Percentiles rank a stretch among this genome's conserved stretches.
Conservation (phyloP, 140 eudicot species). For the Stevia rebaudiana region DNA sequence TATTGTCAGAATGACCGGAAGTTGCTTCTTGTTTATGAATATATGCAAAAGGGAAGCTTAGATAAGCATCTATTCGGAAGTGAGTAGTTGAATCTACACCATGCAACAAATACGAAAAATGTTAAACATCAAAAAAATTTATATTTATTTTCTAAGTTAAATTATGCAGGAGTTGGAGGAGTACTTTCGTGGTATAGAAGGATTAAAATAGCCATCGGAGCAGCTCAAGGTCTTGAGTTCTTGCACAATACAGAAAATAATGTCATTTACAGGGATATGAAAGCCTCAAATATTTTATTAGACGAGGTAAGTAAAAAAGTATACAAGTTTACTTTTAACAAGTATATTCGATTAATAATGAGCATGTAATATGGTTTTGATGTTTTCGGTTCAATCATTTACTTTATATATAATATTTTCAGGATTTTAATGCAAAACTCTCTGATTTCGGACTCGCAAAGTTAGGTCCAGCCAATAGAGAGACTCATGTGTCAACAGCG, state of each 20-base stretch:
- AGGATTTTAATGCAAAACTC: slow-evolving; percentile 34
- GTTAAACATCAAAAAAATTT: background rate
- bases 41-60: slow-evolving; percentile 35
- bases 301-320: slow-evolving; percentile 25
- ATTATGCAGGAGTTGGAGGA: slow-evolving; percentile 9
- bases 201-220: slow-evolving; percentile 36
- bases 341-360: background rate
- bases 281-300: slow-evolving; percentile 31
- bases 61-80: slow-evolving; percentile 29
- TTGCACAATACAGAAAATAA: slow-evolving; percentile 32
- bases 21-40: slow-evolving; percentile 41
- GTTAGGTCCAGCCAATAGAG: slow-evolving; percentile 31
- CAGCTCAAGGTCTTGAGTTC: slow-evolving; percentile 40
- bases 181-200: slow-evolving; percentile 33
- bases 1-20: slow-evolving; percentile 28
- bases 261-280: slow-evolving; percentile 30
- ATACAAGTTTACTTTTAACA: background rate
- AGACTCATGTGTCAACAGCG: slow-evolving; percentile 26
- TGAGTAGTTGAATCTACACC: background rate
- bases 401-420: background rate
- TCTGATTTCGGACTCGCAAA: slow-evolving; percentile 36
- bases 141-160: background rate
- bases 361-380: background rate
- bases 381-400: background rate
- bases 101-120: background rate